Conservation (phyloP, 202 grass and related monocot genomes). For the Dendrocalamus latiflorus region DNA sequence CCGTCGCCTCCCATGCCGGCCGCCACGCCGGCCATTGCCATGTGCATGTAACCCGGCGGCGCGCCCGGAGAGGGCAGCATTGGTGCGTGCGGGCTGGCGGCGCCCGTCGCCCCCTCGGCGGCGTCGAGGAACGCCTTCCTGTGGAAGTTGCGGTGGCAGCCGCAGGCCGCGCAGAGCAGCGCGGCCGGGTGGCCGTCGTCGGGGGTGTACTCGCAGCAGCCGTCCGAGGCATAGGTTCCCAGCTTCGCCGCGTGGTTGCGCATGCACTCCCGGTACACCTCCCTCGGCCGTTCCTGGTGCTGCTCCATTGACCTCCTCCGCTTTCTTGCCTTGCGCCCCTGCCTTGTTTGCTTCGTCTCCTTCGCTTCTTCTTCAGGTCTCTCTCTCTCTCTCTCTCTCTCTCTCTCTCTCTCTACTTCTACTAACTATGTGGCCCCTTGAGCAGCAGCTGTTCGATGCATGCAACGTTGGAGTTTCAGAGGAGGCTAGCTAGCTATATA, state of each 20-base stretch:
- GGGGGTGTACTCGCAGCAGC: constrained; percentile 90
- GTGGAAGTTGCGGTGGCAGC: constrained; percentile 97
- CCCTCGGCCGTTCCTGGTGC: constrained; percentile 48
- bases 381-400: not conserved
- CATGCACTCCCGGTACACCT: constrained; percentile 90
- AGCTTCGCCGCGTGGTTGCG: constrained; percentile 91
- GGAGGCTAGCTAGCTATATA: constrained; percentile 13
- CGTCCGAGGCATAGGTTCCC: constrained; percentile 80
- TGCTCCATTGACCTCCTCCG: constrained; percentile 33
- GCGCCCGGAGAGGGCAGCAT: constrained; percentile 32
- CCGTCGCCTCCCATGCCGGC: constrained; percentile 4
- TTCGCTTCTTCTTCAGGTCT: not conserved
- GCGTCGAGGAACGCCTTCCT: constrained; percentile 48
- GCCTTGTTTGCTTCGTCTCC: not conserved
- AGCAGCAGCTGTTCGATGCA: constrained; percentile 21
- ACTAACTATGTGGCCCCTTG: constrained; percentile 16
- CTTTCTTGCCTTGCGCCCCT: not conserved
- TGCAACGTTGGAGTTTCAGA: constrained; percentile 25
- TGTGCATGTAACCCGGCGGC: constrained; percentile 34
- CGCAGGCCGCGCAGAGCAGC: constrained; percentile 72
- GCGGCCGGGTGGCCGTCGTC: constrained; percentile 39
- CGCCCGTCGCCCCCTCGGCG: not conserved
- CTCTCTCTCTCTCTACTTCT: not conserved
- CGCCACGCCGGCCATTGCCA: constrained; percentile 14
- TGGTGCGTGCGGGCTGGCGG: constrained; percentile 6